Conservation (phyloP, 768 basidiomycete genomes). For the Coprinopsis sp. region DNA sequence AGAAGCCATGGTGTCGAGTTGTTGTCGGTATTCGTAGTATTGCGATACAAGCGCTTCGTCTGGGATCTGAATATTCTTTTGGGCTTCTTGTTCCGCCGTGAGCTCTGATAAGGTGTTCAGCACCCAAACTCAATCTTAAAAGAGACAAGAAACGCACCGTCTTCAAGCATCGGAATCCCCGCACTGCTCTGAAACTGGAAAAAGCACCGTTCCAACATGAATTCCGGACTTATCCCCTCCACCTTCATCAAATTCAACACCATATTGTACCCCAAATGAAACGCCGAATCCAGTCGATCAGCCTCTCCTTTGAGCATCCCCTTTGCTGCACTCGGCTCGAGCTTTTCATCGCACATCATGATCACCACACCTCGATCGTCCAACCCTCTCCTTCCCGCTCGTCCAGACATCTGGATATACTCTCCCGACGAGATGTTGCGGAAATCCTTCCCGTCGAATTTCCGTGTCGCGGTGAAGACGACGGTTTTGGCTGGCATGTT, state of each 20-base stretch:
- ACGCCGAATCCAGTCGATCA: conserved; percentile 94
- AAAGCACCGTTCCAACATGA: conserved; percentile 96
- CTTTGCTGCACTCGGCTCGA: conserved; percentile 89
- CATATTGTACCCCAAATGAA: conserved; percentile 99
- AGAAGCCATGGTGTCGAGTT: conserved; percentile 81
- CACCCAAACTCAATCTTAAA: no score
- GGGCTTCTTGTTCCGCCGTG: conserved; percentile 61
- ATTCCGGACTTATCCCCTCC: conserved; percentile 97
- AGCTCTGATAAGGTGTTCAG: conserved; percentile 52
- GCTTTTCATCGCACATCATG: conserved; percentile 99
- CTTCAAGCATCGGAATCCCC: conserved; percentile 80
- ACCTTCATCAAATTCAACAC: conserved; percentile 97
- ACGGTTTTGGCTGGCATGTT: conserved; percentile 99
- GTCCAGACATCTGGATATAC: conserved; percentile 99
- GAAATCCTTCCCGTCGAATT: conserved; percentile 95
- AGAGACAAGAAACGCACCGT: conserved; percentile 49
- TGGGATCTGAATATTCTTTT: conserved; percentile 63
- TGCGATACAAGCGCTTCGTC: conserved; percentile 81
- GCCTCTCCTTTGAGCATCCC: conserved; percentile 98
- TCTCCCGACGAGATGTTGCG: conserved; percentile 91
- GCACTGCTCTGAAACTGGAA: conserved; percentile 97
- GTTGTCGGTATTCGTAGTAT: conserved; percentile 91
- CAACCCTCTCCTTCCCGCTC: conserved; percentile 92
- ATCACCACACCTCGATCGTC: conserved; percentile 99
- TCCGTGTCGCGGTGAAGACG: conserved; percentile 91